Conservation (phyloP, 2,329 filamentous ascomycete species). For the Fulvia fulva region DNA sequence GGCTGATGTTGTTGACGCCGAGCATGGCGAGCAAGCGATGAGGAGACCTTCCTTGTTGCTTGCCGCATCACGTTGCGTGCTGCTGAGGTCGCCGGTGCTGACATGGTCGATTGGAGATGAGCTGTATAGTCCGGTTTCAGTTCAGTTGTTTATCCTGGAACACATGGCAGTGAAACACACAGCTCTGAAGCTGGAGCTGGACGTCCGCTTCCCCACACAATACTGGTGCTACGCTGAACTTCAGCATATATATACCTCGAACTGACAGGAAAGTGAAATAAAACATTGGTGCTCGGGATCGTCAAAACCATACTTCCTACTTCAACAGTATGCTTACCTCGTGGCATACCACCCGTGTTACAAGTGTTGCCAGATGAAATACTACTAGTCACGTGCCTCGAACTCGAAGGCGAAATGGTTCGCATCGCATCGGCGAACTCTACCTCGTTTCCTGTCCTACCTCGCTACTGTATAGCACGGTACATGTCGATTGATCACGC, state of each 20-base stretch:
- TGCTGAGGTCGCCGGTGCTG: neutral
- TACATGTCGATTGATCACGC: slow-evolving; percentile 2
- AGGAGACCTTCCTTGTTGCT: neutral
- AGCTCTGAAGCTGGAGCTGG: too few relatives aligned
- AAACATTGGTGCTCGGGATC: too few relatives aligned
- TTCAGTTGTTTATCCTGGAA: neutral
- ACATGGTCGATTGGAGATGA: neutral
- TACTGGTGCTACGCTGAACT: neutral
- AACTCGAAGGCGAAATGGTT: too few relatives aligned
- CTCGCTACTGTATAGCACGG: neutral
- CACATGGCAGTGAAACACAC: too few relatives aligned
- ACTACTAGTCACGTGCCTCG: too few relatives aligned
- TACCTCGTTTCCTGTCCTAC: too few relatives aligned
- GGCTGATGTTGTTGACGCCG: neutral
- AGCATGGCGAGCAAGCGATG: neutral
- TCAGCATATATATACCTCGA: too few relatives aligned
- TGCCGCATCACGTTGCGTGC: neutral
- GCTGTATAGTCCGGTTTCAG: neutral
- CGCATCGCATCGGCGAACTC: too few relatives aligned
- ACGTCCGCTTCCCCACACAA: neutral
- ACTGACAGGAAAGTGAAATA: neutral
- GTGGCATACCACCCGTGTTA: too few relatives aligned
- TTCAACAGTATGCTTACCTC: too few relatives aligned
- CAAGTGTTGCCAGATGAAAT: too few relatives aligned
- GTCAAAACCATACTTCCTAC: too few relatives aligned